Evolutionary conservation across 75 land plant species (phyloP).

Genomic region (Picea sitchensis): DNA sequence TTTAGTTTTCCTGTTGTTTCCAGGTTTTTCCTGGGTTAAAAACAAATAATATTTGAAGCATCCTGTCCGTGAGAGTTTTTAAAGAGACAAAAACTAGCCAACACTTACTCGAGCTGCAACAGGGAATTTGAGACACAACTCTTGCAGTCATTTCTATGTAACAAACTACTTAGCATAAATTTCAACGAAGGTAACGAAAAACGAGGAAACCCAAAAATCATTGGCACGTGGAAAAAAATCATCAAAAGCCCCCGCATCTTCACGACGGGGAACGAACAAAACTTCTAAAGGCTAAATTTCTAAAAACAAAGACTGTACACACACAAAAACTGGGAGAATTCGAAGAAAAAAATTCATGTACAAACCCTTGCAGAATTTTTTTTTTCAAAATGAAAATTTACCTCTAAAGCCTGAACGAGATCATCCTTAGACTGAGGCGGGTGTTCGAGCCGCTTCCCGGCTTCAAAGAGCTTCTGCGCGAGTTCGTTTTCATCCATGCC

Average conservation of each 20-base stretch:
- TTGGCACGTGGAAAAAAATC: background rate
- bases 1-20: no score
- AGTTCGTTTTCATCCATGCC: slow-evolving; percentile 12
- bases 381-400: background rate
- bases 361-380: background rate
- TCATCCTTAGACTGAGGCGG: slow-evolving; percentile 36
- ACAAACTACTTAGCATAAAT: no score
- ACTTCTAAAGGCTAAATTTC: background rate
- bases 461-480: slow-evolving; percentile 26
- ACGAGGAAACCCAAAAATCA: no score
- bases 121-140: no score
- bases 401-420: slow-evolving; percentile 33
- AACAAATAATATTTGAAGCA: no score
- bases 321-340: background rate
- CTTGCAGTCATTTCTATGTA: no score
- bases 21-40: no score
- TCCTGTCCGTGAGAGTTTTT: no score
- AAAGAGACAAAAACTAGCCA: no score
- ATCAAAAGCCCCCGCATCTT: background rate
- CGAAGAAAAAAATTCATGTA: background rate
- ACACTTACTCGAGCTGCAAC: no score
- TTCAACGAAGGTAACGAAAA: no score
- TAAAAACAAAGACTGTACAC: background rate
- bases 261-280: background rate
- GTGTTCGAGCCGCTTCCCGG: slow-evolving; percentile 32